Evolutionary conservation across 73 alveolate genomes (phyloP).

Genomic region (Paramecium sonneborni): DNA sequence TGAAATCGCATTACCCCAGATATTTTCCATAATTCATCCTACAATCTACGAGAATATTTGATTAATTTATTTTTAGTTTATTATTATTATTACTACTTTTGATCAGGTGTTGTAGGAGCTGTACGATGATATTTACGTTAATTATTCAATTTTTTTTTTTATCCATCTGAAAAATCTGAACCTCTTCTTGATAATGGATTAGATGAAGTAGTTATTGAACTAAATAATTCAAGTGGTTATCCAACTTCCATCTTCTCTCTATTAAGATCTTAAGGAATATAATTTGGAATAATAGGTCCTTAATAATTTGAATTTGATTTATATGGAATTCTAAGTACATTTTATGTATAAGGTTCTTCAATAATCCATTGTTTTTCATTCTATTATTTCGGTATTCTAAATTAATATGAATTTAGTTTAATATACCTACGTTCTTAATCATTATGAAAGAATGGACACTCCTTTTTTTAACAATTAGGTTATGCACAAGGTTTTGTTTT

Average conservation of each 20-base stretch:
- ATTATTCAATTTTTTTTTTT: neutral
- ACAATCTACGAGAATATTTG: neutral
- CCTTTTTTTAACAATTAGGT: constrained; percentile 63
- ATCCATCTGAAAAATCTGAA: neutral
- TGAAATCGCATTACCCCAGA: neutral
- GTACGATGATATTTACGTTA: constrained; percentile 2
- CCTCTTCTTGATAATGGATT: neutral
- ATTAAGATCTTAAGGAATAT: neutral
- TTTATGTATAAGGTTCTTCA: neutral
- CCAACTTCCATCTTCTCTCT: neutral
- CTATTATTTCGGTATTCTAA: neutral
- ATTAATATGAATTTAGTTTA: neutral
- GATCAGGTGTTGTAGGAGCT: constrained; percentile 38
- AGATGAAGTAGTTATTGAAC: neutral
- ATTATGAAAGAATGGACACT: constrained; percentile 68
- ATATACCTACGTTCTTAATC: constrained; percentile 61
- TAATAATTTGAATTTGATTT: neutral
- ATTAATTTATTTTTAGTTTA: neutral
- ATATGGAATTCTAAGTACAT: neutral
- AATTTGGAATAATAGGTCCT: constrained; percentile 25
- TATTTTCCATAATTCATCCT: neutral
- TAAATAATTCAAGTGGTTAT: constrained; percentile 3
- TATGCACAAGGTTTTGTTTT: constrained; percentile 79
- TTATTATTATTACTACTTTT: neutral
- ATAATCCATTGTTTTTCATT: neutral